Conservation (phyloP, 352 stramenopile genomes). For the Globisporangium acanthophoron region DNA sequence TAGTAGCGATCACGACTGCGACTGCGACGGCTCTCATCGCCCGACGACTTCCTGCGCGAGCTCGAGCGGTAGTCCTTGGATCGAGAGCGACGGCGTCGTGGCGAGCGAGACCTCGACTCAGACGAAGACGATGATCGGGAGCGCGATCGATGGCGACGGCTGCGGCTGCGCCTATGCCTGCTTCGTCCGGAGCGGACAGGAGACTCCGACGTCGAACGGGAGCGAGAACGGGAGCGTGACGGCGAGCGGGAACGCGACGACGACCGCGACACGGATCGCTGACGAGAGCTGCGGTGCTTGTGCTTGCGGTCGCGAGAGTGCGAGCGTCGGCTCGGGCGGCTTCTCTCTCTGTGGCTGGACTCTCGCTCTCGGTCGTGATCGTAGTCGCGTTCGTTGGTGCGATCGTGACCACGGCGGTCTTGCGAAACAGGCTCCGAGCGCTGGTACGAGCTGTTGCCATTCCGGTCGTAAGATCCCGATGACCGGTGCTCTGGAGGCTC, state of each 20-base stretch:
- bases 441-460: slow-evolving; percentile 1
- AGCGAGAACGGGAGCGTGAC: slow-evolving; percentile 24
- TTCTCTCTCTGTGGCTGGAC: slow-evolving; percentile 1
- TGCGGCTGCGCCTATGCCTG: slow-evolving; percentile 17
- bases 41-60: not conserved
- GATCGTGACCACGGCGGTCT: slow-evolving; percentile 5
- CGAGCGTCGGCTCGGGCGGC: slow-evolving; percentile 8
- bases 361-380: not conserved
- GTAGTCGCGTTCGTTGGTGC: not conserved
- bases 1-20: not conserved
- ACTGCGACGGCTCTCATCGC: slow-evolving; percentile 4
- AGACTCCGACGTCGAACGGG: slow-evolving; percentile 5
- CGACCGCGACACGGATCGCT: slow-evolving; percentile 17
- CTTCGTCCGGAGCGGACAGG: slow-evolving; percentile 20
- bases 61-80: slow-evolving; percentile 4
- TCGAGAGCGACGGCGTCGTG: slow-evolving; percentile 7
- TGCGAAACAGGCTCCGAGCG: not conserved
- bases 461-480: slow-evolving; percentile 7
- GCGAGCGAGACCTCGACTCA: slow-evolving; percentile 29
- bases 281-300: slow-evolving; percentile 15
- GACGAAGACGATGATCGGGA: slow-evolving; percentile 27
- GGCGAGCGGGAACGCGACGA: slow-evolving; percentile 29
- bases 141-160: slow-evolving; percentile 23
- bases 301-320: slow-evolving; percentile 15
- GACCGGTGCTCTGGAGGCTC: slow-evolving; percentile 1